Percentiles rank a stretch among this genome's conserved stretches.
Conservation (phyloP, 495 filamentous ascomycete species). For the Staphylotrichum longicolle region DNA sequence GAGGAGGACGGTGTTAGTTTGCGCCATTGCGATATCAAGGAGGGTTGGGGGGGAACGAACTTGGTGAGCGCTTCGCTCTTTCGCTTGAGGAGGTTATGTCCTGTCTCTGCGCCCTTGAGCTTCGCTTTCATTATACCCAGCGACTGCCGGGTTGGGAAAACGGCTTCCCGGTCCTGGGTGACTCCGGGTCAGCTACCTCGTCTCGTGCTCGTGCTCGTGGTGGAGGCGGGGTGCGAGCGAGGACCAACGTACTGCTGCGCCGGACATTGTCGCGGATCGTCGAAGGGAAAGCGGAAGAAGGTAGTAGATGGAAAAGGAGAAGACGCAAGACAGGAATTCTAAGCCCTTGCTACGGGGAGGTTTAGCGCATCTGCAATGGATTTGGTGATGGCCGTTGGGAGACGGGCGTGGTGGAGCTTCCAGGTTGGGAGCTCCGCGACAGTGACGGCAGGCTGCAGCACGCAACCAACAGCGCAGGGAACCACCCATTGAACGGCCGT, state of each 20-base stretch:
- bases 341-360: background rate
- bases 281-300: background rate
- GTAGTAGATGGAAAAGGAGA: background rate
- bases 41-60: slow-evolving; percentile 33
- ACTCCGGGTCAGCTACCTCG: slow-evolving; percentile 23
- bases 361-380: too few species aligned
- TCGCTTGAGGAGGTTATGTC: slow-evolving; percentile 82
- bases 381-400: slow-evolving; percentile 6
- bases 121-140: slow-evolving; percentile 97
- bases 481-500: background rate
- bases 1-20: slow-evolving; percentile 25
- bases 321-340: background rate
- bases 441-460: slow-evolving; percentile 15
- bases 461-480: slow-evolving; percentile 3
- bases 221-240: slow-evolving; percentile 13
- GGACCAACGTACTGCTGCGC: slow-evolving; percentile 49
- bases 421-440: slow-evolving; percentile 18
- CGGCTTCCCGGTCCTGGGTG: slow-evolving; percentile 76
- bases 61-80: slow-evolving; percentile 94
- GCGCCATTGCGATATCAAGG: background rate
- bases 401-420: slow-evolving; percentile 22
- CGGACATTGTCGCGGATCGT: slow-evolving; percentile 53
- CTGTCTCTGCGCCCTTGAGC: slow-evolving; percentile 92
- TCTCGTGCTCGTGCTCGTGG: background rate
- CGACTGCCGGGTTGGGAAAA: slow-evolving; percentile 98